These are phyloP conservation scores for Protomyces macrosporus DNA, from an alignment of 1,139 yeast species.

Conservation along the genomic window DNA sequence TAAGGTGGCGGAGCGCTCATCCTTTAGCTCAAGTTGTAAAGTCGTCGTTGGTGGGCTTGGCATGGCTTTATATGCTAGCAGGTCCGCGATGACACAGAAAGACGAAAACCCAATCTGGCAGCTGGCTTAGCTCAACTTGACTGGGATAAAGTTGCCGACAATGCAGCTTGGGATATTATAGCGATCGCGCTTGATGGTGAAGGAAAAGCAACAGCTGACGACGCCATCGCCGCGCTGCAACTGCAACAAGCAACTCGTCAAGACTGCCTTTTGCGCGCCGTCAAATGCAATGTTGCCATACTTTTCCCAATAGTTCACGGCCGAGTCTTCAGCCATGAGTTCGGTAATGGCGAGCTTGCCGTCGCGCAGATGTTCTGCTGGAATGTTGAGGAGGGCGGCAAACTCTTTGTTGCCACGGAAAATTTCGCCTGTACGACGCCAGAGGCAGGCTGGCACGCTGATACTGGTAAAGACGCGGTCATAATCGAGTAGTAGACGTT, in stretches of 20 bases:
- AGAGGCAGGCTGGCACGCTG: constrained; percentile 96
- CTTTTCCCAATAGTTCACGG: constrained; percentile 98
- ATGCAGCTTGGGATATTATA: constrained; percentile 95
- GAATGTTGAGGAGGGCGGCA: constrained; percentile 90
- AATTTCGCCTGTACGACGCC: constrained; percentile 97
- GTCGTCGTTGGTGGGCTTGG: too few relatives aligned
- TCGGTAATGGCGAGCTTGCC: constrained; percentile 91
- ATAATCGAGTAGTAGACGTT: constrained; percentile 84
- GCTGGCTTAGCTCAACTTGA: constrained; percentile 34
- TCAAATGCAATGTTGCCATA: constrained; percentile 96
- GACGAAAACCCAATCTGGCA: too few relatives aligned
- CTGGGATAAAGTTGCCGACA: constrained; percentile 92
- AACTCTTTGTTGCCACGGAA: constrained; percentile 94
- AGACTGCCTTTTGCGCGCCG: constrained; percentile 89
- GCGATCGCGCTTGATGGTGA: constrained; percentile 86
- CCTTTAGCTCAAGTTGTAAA: too few relatives aligned
- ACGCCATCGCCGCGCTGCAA: constrained; percentile 61
- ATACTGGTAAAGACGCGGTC: constrained; percentile 93
- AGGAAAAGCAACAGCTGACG: constrained; percentile 76
- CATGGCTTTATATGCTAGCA: too few relatives aligned
- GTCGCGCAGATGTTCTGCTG: constrained; percentile 84
- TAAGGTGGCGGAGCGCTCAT: too few relatives aligned
- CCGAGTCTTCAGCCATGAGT: constrained; percentile 91
- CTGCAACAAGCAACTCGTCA: constrained; percentile 83
- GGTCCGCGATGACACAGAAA: too few relatives aligned